Evolutionary conservation across 1,284 basidiomycete genomes (phyloP), one percentile per base, ranked within the genome.

Genomic region (Trametes polyzona): DNA sequence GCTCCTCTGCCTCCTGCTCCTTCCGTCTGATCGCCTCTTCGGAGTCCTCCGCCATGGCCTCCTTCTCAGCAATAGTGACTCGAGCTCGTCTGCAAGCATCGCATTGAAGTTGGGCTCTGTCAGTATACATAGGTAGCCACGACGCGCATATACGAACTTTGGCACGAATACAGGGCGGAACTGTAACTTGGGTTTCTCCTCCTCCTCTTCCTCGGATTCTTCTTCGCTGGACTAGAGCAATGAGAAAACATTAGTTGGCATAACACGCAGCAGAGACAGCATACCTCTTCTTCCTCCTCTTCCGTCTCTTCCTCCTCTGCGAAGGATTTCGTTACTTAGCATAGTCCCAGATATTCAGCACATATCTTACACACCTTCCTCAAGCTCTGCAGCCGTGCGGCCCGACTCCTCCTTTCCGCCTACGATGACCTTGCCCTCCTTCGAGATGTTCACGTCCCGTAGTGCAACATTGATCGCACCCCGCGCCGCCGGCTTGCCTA

Each of bases 81-180:
- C 93, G 82, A 35, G 81, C 86, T 24, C 89, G 89, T 73, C 92
- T 94, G 67, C 12, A 27, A 55, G 44, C 23, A n/a, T 41, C 30
- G 40, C 37, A 19, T n/a, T n/a, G n/a, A 29, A 44, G 23, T 35
- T 57, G 27, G 40, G 40, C 37, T 19, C 35, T 17, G 32, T 21
- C 10, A 14, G 8, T 11, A 17, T 19, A 2, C 1, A 10, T 19
- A 19, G 42, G 16, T 10, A 42, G 26, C 14, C 9, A 12, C 30
- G 16, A 27, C 7, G 35, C 7, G 6, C 12, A 76, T n/a, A 3
- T 12, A 33, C 86, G 50, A 69, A 94, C 93, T 96, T 96, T 52
- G 93, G 91, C 12, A 96, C 83, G 69, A 96, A 97, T 0, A 96
- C 87, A 1, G 95, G 95, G 62, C 94, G 84, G 72, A 95, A 92